Evolutionary conservation across 331 rosid species (phyloP).

Genomic region (Arachis monticola): DNA sequence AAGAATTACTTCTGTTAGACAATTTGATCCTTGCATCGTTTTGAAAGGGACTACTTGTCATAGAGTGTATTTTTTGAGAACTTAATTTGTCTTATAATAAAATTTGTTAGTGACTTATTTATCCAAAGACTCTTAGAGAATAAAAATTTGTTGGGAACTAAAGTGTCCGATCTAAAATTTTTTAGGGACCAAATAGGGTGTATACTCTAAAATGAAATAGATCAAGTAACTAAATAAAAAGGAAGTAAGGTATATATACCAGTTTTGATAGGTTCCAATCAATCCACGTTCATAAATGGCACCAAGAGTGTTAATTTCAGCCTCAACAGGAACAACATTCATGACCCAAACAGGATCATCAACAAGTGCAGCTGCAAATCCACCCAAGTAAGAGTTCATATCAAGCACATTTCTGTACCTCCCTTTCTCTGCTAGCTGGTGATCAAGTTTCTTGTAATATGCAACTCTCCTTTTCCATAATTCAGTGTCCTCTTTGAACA

Average conservation of each 20-base stretch:
- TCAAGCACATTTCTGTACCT: conserved; percentile 87
- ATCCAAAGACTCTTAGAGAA: too few species aligned
- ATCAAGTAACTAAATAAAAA: background rate
- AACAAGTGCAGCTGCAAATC: conserved; percentile 87
- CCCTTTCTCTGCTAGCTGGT: conserved; percentile 71
- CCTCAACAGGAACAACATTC: conserved; percentile 88
- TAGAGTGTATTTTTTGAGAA: too few species aligned
- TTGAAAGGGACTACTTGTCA: too few species aligned
- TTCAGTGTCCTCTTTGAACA: conserved; percentile 55
- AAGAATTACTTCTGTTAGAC: too few species aligned
- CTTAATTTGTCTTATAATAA: too few species aligned
- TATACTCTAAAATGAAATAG: background rate
- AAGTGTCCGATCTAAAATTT: too few species aligned
- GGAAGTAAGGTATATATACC: conserved; percentile 57
- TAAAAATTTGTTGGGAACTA: too few species aligned
- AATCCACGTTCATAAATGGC: conserved; percentile 84
- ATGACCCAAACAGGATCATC: conserved; percentile 90
- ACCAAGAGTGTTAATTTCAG: conserved; percentile 79
- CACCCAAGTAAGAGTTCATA: conserved; percentile 86
- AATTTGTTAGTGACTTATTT: too few species aligned
- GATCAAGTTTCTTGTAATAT: conserved; percentile 65
- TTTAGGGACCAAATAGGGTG: background rate
- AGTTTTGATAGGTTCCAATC: conserved; percentile 91
- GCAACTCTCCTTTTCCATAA: conserved; percentile 83
- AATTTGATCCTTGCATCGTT: too few species aligned